Base-by-base conservation (phyloP, 2,329 filamentous ascomycete genomes). In the Mollisiaceae sp. region DNA sequence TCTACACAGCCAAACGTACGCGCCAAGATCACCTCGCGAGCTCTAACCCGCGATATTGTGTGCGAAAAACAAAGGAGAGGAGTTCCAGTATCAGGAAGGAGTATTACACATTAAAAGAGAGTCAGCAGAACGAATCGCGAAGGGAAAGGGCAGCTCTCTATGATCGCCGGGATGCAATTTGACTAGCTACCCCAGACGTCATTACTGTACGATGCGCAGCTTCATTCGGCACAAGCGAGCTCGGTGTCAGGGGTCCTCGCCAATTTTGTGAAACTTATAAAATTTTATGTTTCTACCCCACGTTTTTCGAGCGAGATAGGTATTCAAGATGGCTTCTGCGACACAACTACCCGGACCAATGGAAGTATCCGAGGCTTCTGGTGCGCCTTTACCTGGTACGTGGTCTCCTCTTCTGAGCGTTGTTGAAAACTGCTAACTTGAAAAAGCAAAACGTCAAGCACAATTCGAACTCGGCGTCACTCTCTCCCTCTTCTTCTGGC, bases 401-500 rank as follows among this genome's bases (percentile, higher is more conserved):
- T 61, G 24, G 22, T 50, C 4, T 27, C 14, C 45, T 63, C 38
- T 54, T 54, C 12, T 43, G 24, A 50, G 2, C 3, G 14, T 43
- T 41, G 2, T 18, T n/a, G 47, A 57, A 32, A 43, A 32, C 9
- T 47, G 38, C 65, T 70, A 59, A 65, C 67, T 43, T 70, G 66
- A 56, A n/a, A 65, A 73, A 86, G 84, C 84, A 74, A 80, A 80
- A 72, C 84, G 84, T 72, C 84, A 89, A 75, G 79, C 83, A 70
- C 85, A 88, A 75, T 92, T 98, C 81, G 95, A 98, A 77, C 90
- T 95, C 75, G 91, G 88, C 75, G 90, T 97, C 73, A 93, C 92
- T 77, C 90, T 95, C 77, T 82, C 90, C 52, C 87, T 99, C 70
- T 89, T 94, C 81, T 86, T 91, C 75, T 99, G 95, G 95, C 89